phyloP scores from a whole-genome alignment of 495 filamentous ascomycete species.

The Podospora pseudoanserina region DNA sequence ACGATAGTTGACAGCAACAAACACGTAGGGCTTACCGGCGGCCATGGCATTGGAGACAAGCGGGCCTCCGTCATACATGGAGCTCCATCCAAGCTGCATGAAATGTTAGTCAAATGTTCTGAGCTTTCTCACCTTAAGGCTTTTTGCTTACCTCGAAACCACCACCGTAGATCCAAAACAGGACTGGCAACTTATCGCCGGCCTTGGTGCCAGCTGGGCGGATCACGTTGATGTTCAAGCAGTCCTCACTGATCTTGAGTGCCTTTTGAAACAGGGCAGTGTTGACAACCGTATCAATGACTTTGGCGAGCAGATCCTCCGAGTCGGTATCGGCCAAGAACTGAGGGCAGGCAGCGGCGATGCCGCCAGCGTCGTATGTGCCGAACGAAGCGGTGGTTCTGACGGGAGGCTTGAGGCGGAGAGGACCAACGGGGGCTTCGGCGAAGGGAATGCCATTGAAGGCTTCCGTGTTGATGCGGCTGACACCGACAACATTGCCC shows the following conservation, averaged over 20 bases:
- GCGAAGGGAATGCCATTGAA: slow-evolving; percentile 51
- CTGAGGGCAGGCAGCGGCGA: slow-evolving; percentile 54
- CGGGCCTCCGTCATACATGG: slow-evolving; percentile 55
- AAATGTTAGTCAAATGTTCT: slow-evolving; percentile 11
- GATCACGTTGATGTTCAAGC: slow-evolving; percentile 61
- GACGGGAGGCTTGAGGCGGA: slow-evolving; percentile 44
- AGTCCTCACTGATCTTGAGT: slow-evolving; percentile 58
- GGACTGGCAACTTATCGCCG: slow-evolving; percentile 59
- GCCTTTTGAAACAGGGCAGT: slow-evolving; percentile 56
- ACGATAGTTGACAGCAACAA: slow-evolving; percentile 62
- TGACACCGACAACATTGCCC: slow-evolving; percentile 51
- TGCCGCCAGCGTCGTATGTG: slow-evolving; percentile 48
- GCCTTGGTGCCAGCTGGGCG: slow-evolving; percentile 56
- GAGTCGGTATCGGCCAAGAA: slow-evolving; percentile 45
- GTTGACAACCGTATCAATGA: slow-evolving; percentile 51
- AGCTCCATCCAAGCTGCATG: slow-evolving; percentile 44
- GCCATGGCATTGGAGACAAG: slow-evolving; percentile 51
- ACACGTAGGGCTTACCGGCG: slow-evolving; percentile 59
- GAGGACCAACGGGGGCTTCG: slow-evolving; percentile 39
- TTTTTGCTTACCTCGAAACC: slow-evolving; percentile 53
- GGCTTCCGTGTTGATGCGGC: slow-evolving; percentile 32
- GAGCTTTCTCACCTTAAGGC: too few species aligned
- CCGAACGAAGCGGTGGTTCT: slow-evolving; percentile 43
- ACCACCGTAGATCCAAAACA: slow-evolving; percentile 74
- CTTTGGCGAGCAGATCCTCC: slow-evolving; percentile 39